Evolutionary conservation across 1,284 basidiomycete genomes (phyloP).

Genomic region (Jaminaea rosea): DNA sequence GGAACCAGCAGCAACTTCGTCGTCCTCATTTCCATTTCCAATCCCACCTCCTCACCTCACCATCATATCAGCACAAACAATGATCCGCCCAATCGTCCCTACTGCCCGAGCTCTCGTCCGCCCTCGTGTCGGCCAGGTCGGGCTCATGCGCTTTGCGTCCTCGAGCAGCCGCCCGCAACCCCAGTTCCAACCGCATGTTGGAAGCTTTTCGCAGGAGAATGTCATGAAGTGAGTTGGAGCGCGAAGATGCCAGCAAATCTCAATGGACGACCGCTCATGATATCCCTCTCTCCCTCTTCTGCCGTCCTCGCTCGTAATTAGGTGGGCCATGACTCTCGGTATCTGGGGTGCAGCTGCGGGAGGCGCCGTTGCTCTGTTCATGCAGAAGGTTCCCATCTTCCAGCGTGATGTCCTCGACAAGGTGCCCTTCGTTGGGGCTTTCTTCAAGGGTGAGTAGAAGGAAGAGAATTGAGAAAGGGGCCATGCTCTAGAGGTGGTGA

Average conservation of each 20-base stretch:
- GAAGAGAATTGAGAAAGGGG: background rate
- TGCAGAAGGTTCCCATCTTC: slow-evolving; percentile 35
- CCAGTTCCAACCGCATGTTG: slow-evolving; percentile 38
- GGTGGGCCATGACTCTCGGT: slow-evolving; percentile 34
- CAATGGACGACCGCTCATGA: background rate
- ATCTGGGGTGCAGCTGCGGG: slow-evolving; percentile 36
- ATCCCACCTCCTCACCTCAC: background rate
- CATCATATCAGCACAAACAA: background rate
- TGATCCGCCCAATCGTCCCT: slow-evolving; percentile 2
- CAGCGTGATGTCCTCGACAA: slow-evolving; percentile 36
- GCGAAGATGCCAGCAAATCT: background rate
- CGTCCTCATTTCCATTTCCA: background rate
- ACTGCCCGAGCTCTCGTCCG: background rate
- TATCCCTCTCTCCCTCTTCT: background rate
- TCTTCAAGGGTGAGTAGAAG: slow-evolving; percentile 1
- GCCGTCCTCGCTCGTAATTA: slow-evolving; percentile 7
- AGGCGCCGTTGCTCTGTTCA: slow-evolving; percentile 33
- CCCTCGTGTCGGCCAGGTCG: no score
- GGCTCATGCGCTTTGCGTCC: no score
- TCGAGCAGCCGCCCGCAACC: no score
- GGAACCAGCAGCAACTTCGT: no score
- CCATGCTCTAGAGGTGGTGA: background rate
- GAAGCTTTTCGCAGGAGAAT: slow-evolving; percentile 17
- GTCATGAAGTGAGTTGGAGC: slow-evolving; percentile 20
- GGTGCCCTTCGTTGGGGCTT: slow-evolving; percentile 25